Conservation (phyloP, 1,284 basidiomycete species). For the Omphalotus olearius region DNA sequence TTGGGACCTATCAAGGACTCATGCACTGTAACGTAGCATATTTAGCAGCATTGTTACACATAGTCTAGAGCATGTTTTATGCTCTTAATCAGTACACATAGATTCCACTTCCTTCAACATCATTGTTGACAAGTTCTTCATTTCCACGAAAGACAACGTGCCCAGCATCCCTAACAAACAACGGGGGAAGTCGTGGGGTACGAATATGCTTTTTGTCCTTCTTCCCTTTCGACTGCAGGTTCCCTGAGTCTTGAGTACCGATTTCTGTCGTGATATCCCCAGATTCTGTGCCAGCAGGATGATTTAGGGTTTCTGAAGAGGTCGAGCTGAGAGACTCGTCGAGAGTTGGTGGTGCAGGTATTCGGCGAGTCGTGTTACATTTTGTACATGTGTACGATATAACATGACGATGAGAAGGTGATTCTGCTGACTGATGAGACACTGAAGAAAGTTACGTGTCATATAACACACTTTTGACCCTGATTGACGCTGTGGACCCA, state of each 20-base stretch:
- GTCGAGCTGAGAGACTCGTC: background rate
- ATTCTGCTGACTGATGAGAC: constrained; percentile 31
- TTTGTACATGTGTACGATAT: constrained; percentile 53
- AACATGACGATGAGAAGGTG: constrained; percentile 44
- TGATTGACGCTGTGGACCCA: constrained; percentile 58
- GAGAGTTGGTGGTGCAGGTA: constrained; percentile 57
- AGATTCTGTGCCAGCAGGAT: constrained; percentile 2
- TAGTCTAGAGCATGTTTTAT: too few relatives aligned
- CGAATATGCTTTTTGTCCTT: constrained; percentile 7
- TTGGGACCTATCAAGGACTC: too few relatives aligned
- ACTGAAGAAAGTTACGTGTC: too few relatives aligned
- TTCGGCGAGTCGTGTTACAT: constrained; percentile 49
- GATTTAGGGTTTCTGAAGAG: constrained; percentile 1
- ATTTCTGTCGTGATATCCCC: background rate
- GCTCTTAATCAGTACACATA: background rate
- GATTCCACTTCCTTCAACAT: background rate
- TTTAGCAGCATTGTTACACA: too few relatives aligned
- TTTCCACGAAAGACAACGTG: constrained; percentile 63
- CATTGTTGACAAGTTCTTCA: constrained; percentile 28
- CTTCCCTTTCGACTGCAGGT: constrained; percentile 8
- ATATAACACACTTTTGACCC: constrained; percentile 66
- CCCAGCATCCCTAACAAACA: constrained; percentile 55
- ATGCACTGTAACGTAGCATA: too few relatives aligned
- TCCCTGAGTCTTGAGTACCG: background rate
- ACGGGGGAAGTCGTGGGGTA: constrained; percentile 38